A percentile compares a stretch with the other conserved stretches of the same genome.
Evolutionary conservation across 805 yeast species (phyloP).

Genomic region (Saccharomyces eubayanus): DNA sequence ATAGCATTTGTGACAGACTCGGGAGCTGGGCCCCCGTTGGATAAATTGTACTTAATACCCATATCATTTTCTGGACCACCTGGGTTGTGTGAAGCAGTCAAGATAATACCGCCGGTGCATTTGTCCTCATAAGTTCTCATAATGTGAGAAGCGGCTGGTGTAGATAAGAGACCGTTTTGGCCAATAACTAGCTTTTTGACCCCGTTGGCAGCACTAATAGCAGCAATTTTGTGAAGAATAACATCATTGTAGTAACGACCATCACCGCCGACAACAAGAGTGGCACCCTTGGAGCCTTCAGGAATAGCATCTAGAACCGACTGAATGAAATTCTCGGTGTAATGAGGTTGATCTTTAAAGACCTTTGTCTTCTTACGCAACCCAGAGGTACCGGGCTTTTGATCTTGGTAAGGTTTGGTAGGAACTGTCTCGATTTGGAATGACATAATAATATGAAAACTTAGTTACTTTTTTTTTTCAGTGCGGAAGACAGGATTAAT

Average conservation of each 20-base stretch:
- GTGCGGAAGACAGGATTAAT: neutral
- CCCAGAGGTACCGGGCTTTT: slow-evolving; percentile 97
- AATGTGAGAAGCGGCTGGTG: slow-evolving; percentile 97
- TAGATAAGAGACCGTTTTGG: slow-evolving; percentile 78
- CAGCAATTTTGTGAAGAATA: slow-evolving; percentile 73
- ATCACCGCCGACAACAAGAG: slow-evolving; percentile 92
- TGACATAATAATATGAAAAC: slow-evolving; percentile 13
- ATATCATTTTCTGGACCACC: slow-evolving; percentile 91
- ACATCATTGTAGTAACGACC: slow-evolving; percentile 86
- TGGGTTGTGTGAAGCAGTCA: slow-evolving; percentile 96
- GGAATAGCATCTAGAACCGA: slow-evolving; percentile 81
- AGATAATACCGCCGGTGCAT: slow-evolving; percentile 88
- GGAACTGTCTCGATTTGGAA: slow-evolving; percentile 32
- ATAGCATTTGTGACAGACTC: slow-evolving; percentile 87
- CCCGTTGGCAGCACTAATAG: slow-evolving; percentile 87
- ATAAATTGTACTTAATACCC: slow-evolving; percentile 92
- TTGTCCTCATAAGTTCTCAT: slow-evolving; percentile 57
- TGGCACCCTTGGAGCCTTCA: slow-evolving; percentile 72
- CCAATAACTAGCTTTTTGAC: slow-evolving; percentile 81
- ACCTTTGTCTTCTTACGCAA: slow-evolving; percentile 83
- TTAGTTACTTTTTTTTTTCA: neutral
- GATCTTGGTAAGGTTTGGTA: slow-evolving; percentile 79
- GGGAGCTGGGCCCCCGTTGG: slow-evolving; percentile 98
- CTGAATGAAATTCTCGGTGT: slow-evolving; percentile 92
- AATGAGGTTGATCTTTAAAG: slow-evolving; percentile 61